Conservation (phyloP, 1,139 yeast genomes). For the Petasospora fabianii region DNA sequence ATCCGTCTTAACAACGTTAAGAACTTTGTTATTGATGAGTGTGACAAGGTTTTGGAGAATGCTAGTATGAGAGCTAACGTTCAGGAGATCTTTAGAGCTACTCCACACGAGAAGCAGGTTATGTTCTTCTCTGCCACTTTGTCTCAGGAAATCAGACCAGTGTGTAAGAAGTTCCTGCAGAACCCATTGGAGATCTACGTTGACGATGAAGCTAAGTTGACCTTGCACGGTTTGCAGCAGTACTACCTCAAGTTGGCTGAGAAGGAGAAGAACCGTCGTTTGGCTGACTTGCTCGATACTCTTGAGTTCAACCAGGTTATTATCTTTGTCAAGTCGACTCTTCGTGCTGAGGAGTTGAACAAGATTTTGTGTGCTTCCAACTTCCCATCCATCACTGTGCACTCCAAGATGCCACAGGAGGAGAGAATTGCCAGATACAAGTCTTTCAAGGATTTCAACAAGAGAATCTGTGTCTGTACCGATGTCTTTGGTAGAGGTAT, state of each 20-base stretch:
- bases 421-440: conserved; percentile 97
- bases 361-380: conserved; percentile 86
- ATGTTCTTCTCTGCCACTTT: conserved; percentile 99
- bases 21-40: conserved; percentile 95
- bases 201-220: conserved; percentile 96
- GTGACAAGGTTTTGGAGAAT: conserved; percentile 94
- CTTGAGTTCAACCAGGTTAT: conserved; percentile 98
- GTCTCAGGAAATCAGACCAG: conserved; percentile 91
- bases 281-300: conserved; percentile 88
- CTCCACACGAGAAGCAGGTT: conserved; percentile 98
- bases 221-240: conserved; percentile 97
- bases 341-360: conserved; percentile 90
- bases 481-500: conserved; percentile 99
- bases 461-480: conserved; percentile 97
- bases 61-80: conserved; percentile 97
- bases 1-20: conserved; percentile 86
- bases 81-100: conserved; percentile 94
- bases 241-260: conserved; percentile 87
- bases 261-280: conserved; percentile 88
- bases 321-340: conserved; percentile 88
- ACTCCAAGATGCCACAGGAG: conserved; percentile 93
- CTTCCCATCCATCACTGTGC: conserved; percentile 97
- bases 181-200: conserved; percentile 96
- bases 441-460: conserved; percentile 95
- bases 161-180: conserved; percentile 97